phyloP scores from a whole-genome alignment of 2,329 filamentous ascomycete species.

The Aspergillus luchuensis region DNA sequence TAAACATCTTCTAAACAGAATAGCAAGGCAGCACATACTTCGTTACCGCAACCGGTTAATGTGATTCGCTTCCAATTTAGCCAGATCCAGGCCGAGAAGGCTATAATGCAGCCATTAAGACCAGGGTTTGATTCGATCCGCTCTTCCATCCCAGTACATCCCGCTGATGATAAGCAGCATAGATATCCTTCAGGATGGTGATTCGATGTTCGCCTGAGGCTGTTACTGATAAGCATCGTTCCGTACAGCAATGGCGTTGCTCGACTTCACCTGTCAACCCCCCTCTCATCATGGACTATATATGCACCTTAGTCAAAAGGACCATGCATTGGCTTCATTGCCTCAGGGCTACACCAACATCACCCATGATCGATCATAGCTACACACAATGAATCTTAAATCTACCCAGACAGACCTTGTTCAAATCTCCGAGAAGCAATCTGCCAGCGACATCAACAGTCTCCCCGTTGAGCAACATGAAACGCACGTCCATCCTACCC shows the following conservation, averaged over 20 bases:
- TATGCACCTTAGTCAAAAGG: neutral
- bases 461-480: slow-evolving; percentile 26
- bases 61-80: neutral
- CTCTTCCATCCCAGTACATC: neutral
- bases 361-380: neutral
- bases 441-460: neutral
- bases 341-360: too few species aligned
- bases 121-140: neutral
- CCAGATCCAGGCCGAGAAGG: neutral
- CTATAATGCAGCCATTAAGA: neutral
- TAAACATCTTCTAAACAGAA: neutral
- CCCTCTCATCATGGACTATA: neutral
- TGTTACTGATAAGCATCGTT: neutral
- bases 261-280: neutral
- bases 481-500: slow-evolving; percentile 43
- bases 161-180: neutral
- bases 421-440: slow-evolving; percentile 2
- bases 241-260: neutral
- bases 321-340: too few species aligned
- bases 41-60: neutral
- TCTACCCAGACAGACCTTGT: neutral
- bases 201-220: slow-evolving; percentile 10
- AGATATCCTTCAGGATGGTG: slow-evolving; percentile 13
- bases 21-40: too few species aligned
- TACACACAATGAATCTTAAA: neutral